Percentiles rank a stretch among this genome's conserved stretches.
Evolutionary conservation across 2,329 filamentous ascomycete genomes (phyloP).

Genomic region (Colletotrichum costaricense): DNA sequence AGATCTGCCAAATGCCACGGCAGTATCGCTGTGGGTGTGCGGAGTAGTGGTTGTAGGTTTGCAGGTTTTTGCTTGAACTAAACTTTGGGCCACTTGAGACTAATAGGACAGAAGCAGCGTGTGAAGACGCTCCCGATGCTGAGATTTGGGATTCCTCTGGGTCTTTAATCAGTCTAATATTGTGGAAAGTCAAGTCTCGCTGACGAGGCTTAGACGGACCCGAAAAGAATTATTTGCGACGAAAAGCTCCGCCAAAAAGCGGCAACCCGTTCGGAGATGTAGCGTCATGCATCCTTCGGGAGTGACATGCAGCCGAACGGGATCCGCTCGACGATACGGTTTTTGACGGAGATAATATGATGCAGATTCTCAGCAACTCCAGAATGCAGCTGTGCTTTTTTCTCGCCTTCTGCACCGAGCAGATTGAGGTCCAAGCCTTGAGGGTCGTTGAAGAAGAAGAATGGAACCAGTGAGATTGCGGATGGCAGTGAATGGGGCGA

Average conservation of each 20-base stretch:
- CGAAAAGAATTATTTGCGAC: background rate
- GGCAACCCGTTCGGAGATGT: slow-evolving; percentile 12
- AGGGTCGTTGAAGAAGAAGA: slow-evolving; percentile 2
- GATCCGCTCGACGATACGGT: background rate
- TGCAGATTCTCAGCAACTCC: background rate
- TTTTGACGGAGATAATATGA: background rate
- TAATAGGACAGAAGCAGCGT: background rate
- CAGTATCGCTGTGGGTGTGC: background rate
- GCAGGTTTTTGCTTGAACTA: slow-evolving; percentile 14
- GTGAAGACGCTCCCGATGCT: background rate
- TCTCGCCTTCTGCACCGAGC: background rate
- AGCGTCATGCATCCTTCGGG: slow-evolving; percentile 10
- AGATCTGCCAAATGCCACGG: slow-evolving; percentile 18
- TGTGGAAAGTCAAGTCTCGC: background rate
- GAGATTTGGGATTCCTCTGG: background rate
- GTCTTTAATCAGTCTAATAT: background rate
- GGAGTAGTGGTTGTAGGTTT: background rate
- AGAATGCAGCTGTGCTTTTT: background rate
- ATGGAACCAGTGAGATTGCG: slow-evolving; percentile 23
- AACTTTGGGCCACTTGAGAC: background rate
- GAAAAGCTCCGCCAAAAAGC: background rate
- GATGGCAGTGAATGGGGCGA: slow-evolving; percentile 9
- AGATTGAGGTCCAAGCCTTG: background rate
- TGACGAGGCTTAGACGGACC: background rate
- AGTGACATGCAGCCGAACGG: slow-evolving; percentile 11